Conservation (phyloP, 805 yeast species). For the Cyberlindnera maclurae region DNA sequence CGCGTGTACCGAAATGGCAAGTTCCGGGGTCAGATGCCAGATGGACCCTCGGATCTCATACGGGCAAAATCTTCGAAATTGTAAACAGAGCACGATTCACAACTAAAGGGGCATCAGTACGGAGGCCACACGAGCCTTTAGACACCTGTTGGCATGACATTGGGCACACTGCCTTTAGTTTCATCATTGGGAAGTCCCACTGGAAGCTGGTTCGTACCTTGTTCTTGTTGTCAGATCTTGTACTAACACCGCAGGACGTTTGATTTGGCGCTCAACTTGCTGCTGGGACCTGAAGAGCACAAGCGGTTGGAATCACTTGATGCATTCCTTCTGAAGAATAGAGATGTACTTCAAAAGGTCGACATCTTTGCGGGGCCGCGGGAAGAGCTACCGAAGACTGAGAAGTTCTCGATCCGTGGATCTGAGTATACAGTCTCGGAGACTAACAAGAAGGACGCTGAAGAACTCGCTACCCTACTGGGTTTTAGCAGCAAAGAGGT, state of each 20-base stretch:
- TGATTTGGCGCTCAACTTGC: conserved; percentile 18
- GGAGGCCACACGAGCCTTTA: too few species aligned
- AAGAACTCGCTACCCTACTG: conserved; percentile 32
- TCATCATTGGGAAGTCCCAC: too few species aligned
- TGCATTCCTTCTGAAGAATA: conserved; percentile 11
- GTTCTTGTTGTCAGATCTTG: background rate
- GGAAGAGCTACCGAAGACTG: conserved; percentile 9
- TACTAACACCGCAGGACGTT: conserved; percentile 19
- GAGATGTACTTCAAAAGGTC: conserved; percentile 9
- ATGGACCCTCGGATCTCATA: too few species aligned
- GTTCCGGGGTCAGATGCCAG: too few species aligned
- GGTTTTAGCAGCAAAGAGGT: conserved; percentile 38
- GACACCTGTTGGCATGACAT: too few species aligned
- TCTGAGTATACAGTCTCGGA: conserved; percentile 30
- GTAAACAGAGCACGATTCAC: too few species aligned
- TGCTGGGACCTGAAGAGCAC: conserved; percentile 10
- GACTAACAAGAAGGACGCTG: conserved; percentile 32
- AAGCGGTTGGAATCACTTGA: conserved; percentile 15
- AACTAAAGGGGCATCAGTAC: too few species aligned
- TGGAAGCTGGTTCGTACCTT: background rate
- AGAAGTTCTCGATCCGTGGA: conserved; percentile 33
- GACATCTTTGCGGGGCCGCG: conserved; percentile 1
- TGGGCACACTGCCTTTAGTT: too few species aligned
- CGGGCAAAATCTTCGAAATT: too few species aligned
- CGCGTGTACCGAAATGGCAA: too few species aligned